phyloP scores from a whole-genome alignment of 495 filamentous ascomycete genomes.

The Daldinia concentrica region DNA sequence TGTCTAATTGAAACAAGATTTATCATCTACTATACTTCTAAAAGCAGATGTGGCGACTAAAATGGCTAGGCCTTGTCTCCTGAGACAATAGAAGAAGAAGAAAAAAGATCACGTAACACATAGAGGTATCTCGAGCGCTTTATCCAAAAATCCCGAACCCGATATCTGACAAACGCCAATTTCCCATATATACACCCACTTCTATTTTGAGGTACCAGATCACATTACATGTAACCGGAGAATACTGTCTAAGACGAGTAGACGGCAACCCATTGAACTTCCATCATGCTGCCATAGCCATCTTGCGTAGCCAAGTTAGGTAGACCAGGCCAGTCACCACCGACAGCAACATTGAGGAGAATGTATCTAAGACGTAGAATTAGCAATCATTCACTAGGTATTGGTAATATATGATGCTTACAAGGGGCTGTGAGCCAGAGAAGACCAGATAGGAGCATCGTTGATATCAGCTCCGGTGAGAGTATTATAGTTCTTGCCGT shows the following conservation, averaged over 20 bases:
- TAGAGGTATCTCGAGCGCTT: conserved; percentile 38
- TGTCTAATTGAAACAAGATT: conserved; percentile 30
- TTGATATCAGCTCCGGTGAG: conserved; percentile 53
- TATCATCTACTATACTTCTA: conserved; percentile 30
- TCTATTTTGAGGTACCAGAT: conserved; percentile 34
- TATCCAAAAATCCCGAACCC: conserved; percentile 38
- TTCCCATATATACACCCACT: conserved; percentile 38
- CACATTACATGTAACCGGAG: not conserved
- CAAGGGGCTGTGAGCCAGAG: conserved; percentile 57
- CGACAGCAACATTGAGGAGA: conserved; percentile 61
- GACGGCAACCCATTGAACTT: conserved; percentile 58
- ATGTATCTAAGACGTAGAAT: conserved; percentile 46
- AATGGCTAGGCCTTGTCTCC: conserved; percentile 21
- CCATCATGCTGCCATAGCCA: conserved; percentile 62
- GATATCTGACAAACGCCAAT: conserved; percentile 38
- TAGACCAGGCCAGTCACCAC: conserved; percentile 55
- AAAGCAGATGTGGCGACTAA: conserved; percentile 4
- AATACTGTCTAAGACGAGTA: conserved; percentile 44
- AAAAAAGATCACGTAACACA: conserved; percentile 18
- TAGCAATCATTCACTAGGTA: not conserved
- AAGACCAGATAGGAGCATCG: conserved; percentile 55
- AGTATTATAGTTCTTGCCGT: conserved; percentile 53
- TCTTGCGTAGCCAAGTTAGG: conserved; percentile 49
- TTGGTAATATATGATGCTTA: conserved; percentile 9
- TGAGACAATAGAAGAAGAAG: conserved; percentile 13